Conservation (phyloP, 1,139 yeast species). For the Blastobotrys petasosporus region DNA sequence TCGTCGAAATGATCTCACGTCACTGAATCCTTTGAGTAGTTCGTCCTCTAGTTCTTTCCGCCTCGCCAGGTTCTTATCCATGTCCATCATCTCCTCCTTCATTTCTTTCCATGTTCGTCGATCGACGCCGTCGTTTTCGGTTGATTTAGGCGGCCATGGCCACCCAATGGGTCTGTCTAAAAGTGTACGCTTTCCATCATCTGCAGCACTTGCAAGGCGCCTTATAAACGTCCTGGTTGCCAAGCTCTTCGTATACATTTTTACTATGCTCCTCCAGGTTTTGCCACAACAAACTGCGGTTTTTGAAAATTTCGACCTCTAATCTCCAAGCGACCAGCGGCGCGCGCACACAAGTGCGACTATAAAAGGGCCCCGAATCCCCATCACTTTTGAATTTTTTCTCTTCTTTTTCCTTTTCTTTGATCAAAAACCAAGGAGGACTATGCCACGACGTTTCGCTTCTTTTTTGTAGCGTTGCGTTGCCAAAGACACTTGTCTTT, state of each 20-base stretch:
- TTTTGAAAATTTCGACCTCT: slow-evolving; percentile 2
- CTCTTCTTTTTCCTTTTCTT: slow-evolving; percentile 29
- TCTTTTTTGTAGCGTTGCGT: slow-evolving; percentile 29
- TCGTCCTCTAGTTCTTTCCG: slow-evolving; percentile 50
- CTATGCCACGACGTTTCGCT: slow-evolving; percentile 35
- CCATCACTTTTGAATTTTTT: slow-evolving; percentile 6
- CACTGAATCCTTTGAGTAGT: slow-evolving; percentile 79
- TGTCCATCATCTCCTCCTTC: slow-evolving; percentile 42
- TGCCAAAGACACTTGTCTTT: slow-evolving; percentile 34
- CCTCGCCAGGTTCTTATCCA: slow-evolving; percentile 36
- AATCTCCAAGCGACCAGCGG: not conserved
- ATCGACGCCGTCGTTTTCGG: slow-evolving; percentile 36
- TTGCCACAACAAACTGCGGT: not conserved
- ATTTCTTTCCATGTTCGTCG: slow-evolving; percentile 35
- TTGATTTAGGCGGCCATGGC: slow-evolving; percentile 33
- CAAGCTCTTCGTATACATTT: not conserved
- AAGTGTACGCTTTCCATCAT: not conserved
- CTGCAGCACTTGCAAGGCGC: too few relatives aligned
- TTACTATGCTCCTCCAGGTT: not conserved
- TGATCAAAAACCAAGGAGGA: slow-evolving; percentile 34
- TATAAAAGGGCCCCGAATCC: slow-evolving; percentile 3
- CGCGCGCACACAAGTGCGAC: slow-evolving; percentile 1
- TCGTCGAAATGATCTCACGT: slow-evolving; percentile 69
- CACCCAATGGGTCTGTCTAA: slow-evolving; percentile 42
- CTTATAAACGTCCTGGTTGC: not conserved